A percentile compares a stretch with the other conserved stretches of the same genome.
Conservation (phyloP, 805 yeast species). For the Schwanniomyces sp. region DNA sequence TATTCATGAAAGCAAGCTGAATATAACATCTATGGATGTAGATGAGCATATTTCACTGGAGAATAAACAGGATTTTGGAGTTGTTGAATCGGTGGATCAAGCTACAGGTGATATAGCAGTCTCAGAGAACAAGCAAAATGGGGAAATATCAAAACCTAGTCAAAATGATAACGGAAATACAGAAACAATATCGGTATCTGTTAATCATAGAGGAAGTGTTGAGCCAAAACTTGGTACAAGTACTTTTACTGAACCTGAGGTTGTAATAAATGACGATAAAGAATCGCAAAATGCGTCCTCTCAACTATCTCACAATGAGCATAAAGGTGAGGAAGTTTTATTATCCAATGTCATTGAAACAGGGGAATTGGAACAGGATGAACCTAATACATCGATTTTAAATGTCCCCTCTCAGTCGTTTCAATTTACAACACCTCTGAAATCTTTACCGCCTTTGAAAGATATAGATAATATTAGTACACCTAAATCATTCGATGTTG, state of each 20-base stretch:
- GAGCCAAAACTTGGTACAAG: background rate
- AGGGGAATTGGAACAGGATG: background rate
- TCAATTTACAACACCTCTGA: constrained; percentile 40
- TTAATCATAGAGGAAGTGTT: too few relatives aligned
- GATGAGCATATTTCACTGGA: too few relatives aligned
- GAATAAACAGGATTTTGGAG: too few relatives aligned
- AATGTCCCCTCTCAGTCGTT: constrained; percentile 1
- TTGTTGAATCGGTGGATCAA: background rate
- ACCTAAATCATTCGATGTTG: constrained; percentile 41
- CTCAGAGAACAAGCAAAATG: too few relatives aligned
- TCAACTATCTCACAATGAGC: background rate
- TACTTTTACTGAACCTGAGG: background rate
- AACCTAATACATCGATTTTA: constrained; percentile 5
- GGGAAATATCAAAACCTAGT: too few relatives aligned
- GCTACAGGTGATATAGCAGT: too few relatives aligned
- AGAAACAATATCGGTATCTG: too few relatives aligned
- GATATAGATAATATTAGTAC: constrained; percentile 42
- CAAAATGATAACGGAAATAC: too few relatives aligned
- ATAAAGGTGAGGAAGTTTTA: background rate
- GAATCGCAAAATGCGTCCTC: background rate
- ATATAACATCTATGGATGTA: background rate
- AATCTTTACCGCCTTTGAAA: constrained; percentile 40
- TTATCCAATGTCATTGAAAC: background rate
- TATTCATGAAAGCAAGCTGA: background rate
- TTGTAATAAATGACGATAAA: background rate